Percentiles rank a stretch among this genome's conserved stretches.
Evolutionary conservation across 768 basidiomycete genomes (phyloP).

Genomic region (Multifurca ochricompacta): DNA sequence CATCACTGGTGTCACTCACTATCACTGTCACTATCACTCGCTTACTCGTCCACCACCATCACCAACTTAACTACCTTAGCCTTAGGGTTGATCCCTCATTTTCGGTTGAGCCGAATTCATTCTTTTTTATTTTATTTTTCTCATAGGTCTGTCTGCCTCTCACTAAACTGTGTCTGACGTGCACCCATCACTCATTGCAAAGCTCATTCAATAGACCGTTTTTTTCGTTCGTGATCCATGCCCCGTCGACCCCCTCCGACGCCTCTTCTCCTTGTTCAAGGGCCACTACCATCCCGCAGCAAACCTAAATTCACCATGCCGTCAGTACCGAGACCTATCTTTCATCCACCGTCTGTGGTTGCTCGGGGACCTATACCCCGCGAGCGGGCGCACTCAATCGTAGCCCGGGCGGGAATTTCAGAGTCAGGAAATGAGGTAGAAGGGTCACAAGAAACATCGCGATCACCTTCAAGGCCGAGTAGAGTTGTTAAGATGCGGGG

Average conservation of each 20-base stretch:
- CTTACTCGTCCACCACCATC: neutral
- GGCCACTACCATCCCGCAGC: constrained; percentile 56
- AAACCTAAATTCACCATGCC: constrained; percentile 60
- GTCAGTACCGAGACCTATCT: constrained; percentile 48
- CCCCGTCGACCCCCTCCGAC: constrained; percentile 62
- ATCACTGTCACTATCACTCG: neutral
- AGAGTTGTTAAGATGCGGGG: constrained; percentile 32
- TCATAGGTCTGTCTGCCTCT: neutral
- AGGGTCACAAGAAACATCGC: neutral
- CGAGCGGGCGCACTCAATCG: neutral
- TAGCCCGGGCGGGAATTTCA: constrained; percentile 25
- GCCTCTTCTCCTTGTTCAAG: constrained; percentile 51
- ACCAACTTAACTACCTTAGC: neutral
- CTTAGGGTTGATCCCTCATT: constrained; percentile 13
- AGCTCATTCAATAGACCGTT: neutral
- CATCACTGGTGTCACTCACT: too few species aligned
- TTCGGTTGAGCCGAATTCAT: constrained; percentile 9
- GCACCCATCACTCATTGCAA: neutral
- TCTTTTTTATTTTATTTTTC: neutral
- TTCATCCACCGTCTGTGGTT: constrained; percentile 22
- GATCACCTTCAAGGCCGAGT: constrained; percentile 21
- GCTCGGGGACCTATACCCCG: neutral
- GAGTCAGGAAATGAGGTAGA: constrained; percentile 2
- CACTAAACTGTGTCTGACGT: neutral
- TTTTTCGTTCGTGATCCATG: constrained; percentile 34